Evolutionary conservation across 2,329 filamentous ascomycete species (phyloP), one percentile per base, ranked within the genome.

Genomic region (Penicillium thymicola): DNA sequence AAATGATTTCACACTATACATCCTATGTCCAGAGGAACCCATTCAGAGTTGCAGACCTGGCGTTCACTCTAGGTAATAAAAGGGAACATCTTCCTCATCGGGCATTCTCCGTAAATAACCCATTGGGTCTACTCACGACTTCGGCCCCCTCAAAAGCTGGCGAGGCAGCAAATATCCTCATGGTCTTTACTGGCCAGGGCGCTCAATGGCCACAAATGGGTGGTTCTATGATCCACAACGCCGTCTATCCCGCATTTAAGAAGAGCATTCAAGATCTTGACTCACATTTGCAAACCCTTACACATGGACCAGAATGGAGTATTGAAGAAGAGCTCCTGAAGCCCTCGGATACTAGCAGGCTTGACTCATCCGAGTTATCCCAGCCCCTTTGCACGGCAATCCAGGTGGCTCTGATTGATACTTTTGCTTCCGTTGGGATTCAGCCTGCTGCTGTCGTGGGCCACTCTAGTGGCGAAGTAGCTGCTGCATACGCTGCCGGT

Each of bases 121-220:
- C 16, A 5, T 9, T 47, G 3, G 51, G 51, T 34, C 4, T 2
- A 4, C 45, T 53, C 14, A 54, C 21, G 44, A 52, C 36, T 25
- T 57, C 28, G 6, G 44, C 2, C 4, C 43, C 51, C 2, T 43
- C 21, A 9, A 51, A 23, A 9, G 0, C 49, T 38, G 21, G 44
- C 1, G 30, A 59, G 6, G n/a, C 27, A 28, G 45, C 50, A 6
- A 36, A 37, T 1, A 36, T 61, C 2, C 50, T 43, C 9, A 61
- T 63, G 23, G 49, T 61, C 0, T 66, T 66, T 18, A 67, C 63
- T 1, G 65, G 65, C 2, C 65, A 67, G 30, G 66, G 66, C 0
- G 65, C 66, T 1, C 66, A 68, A 21, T 68, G 65, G 65, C 40
- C 60, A 3, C 28, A 54, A 18, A 68, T 67, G 65, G 65, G 60